Evolutionary conservation across 2,329 filamentous ascomycete species (phyloP).

Genomic region (Aschersonia sp.): DNA sequence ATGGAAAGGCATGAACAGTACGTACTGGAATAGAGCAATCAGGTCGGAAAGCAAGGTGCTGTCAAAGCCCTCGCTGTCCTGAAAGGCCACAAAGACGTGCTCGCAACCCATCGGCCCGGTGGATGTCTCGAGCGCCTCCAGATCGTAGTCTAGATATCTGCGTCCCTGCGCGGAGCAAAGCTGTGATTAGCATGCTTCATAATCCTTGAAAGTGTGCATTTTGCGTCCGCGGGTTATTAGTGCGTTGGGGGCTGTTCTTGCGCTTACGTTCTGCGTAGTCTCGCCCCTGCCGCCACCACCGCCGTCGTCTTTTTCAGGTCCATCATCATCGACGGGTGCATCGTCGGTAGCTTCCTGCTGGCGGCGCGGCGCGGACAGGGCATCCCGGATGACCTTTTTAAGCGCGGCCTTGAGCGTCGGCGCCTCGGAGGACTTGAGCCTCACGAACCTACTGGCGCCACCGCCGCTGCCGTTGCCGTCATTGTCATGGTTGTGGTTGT

Average conservation of each 20-base stretch:
- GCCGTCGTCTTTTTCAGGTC: constrained; percentile 24
- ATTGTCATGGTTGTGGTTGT: too few relatives aligned
- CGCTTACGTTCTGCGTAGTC: too few relatives aligned
- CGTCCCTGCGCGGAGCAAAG: constrained; percentile 28
- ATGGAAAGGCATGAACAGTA: constrained; percentile 1
- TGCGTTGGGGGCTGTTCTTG: too few relatives aligned
- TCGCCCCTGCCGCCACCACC: too few relatives aligned
- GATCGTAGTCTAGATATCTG: constrained; percentile 62
- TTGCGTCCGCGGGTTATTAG: too few relatives aligned
- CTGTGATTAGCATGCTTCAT: not conserved
- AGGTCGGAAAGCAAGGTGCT: constrained; percentile 56
- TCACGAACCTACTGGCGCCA: constrained; percentile 41
- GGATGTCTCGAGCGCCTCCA: constrained; percentile 53
- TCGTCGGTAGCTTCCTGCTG: too few relatives aligned
- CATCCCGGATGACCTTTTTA: constrained; percentile 39
- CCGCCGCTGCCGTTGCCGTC: constrained; percentile 7
- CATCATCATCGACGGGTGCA: too few relatives aligned
- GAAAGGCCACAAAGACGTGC: constrained; percentile 57
- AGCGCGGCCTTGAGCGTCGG: constrained; percentile 53
- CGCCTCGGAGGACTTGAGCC: constrained; percentile 56
- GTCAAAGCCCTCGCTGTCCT: constrained; percentile 75
- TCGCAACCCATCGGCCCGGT: constrained; percentile 35
- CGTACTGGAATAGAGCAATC: constrained; percentile 52
- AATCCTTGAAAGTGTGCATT: too few relatives aligned
- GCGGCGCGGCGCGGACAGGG: constrained; percentile 33